phyloP scores from a whole-genome alignment of 257 asterid species.

The Nyctanthes arbortristis region DNA sequence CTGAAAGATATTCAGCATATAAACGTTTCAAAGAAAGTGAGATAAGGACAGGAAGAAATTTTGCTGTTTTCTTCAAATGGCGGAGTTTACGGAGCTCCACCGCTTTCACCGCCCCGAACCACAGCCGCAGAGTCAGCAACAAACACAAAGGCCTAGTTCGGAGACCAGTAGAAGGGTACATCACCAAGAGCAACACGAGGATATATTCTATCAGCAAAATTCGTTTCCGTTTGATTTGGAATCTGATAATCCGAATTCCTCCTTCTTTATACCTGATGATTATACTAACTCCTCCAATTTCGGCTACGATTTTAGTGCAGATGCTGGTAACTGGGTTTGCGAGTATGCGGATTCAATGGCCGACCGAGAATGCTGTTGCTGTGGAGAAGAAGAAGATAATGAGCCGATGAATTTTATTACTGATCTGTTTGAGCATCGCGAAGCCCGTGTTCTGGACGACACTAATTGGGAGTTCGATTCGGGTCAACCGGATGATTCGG shows the following conservation, averaged over 20 bases:
- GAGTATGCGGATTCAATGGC: constrained; percentile 35
- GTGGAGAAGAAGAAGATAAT: constrained; percentile 48
- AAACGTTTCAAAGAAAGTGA: no score
- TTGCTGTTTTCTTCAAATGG: constrained; percentile 57
- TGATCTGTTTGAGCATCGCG: constrained; percentile 66
- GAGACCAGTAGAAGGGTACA: not conserved
- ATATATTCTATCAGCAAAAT: constrained; percentile 26
- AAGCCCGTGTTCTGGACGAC: constrained; percentile 33
- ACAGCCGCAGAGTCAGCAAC: constrained; percentile 7
- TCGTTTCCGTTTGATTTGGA: constrained; percentile 50
- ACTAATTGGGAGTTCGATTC: constrained; percentile 40
- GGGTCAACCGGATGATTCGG: constrained; percentile 41
- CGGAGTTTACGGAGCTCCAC: constrained; percentile 56
- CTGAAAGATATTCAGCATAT: no score
- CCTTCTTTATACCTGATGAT: constrained; percentile 39
- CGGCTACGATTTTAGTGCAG: constrained; percentile 39
- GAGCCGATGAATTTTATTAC: constrained; percentile 73
- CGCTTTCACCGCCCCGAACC: constrained; percentile 31
- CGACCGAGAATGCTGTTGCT: constrained; percentile 39
- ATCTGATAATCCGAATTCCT: constrained; percentile 33
- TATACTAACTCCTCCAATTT: constrained; percentile 38
- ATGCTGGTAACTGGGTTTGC: constrained; percentile 35
- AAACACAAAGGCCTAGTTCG: not conserved
- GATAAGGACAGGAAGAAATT: no score
- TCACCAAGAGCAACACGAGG: constrained; percentile 26